These are phyloP conservation scores for Nepenthes gracilis DNA, from an alignment of 148 eudicot genomes.

Conservation along the genomic window DNA sequence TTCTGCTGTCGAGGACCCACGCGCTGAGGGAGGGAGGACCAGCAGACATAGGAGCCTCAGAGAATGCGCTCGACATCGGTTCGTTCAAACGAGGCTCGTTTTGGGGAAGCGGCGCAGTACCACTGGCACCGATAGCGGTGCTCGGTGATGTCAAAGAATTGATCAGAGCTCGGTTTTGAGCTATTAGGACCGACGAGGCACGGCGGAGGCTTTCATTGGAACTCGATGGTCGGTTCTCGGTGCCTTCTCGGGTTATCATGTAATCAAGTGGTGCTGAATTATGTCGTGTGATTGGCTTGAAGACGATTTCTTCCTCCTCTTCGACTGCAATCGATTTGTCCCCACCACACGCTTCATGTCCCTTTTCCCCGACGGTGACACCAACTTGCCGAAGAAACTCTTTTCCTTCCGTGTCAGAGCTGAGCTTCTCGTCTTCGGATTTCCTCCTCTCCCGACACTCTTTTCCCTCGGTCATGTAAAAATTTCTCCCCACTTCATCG, in stretches of 20 bases:
- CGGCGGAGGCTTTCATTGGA: conserved; percentile 64
- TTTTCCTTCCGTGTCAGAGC: conserved; percentile 1
- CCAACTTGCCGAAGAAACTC: not conserved
- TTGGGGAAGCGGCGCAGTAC: conserved; percentile 19
- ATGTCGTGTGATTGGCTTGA: conserved; percentile 65
- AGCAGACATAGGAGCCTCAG: conserved; percentile 20
- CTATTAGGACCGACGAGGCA: conserved; percentile 58
- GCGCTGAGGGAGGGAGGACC: conserved; percentile 88
- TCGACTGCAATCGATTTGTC: conserved; percentile 22
- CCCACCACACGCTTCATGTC: not conserved
- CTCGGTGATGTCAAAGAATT: conserved; percentile 22
- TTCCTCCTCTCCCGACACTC: not conserved
- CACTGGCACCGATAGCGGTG: conserved; percentile 4
- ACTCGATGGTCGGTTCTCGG: conserved; percentile 10
- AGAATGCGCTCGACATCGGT: conserved; percentile 7
- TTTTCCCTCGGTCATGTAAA: conserved; percentile 13
- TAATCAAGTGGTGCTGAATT: conserved; percentile 66
- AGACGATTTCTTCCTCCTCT: conserved; percentile 88
- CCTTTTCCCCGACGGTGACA: conserved; percentile 5
- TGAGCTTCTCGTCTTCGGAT: conserved; percentile 3
- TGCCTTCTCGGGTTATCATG: conserved; percentile 1
- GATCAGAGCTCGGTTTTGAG: conserved; percentile 32
- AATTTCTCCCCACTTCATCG: conserved; percentile 21
- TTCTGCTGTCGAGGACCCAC: conserved; percentile 63
- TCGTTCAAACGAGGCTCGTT: conserved; percentile 20